A percentile compares a stretch with the other conserved stretches of the same genome.
Conservation (phyloP, 441 rosid species). For the Adansonia gregorii region DNA sequence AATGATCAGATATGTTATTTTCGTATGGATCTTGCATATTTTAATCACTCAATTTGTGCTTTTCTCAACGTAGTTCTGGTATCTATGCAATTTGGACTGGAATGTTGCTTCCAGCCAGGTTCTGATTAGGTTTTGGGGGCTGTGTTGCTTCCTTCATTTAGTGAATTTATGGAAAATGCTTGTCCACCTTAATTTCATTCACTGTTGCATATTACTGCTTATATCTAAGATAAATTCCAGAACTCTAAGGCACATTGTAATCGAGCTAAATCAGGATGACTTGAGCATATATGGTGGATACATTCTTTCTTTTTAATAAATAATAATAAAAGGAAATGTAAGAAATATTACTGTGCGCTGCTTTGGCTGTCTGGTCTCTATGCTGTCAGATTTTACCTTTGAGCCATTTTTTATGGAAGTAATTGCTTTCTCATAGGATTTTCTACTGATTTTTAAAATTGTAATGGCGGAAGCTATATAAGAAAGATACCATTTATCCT, state of each 20-base stretch:
- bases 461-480: neutral
- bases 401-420: neutral
- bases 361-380: constrained; percentile 7
- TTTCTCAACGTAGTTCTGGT: constrained; percentile 9
- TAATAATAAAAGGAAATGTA: neutral
- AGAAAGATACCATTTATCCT: constrained; percentile 2
- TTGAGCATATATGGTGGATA: neutral
- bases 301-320: neutral
- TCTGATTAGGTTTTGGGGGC: constrained; percentile 17
- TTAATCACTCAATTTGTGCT: neutral
- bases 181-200: constrained; percentile 13
- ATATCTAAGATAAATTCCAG: neutral
- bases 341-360: neutral
- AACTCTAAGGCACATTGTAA: constrained; percentile 4
- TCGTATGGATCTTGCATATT: neutral
- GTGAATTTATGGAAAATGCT: constrained; percentile 15
- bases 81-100: neutral
- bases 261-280: neutral
- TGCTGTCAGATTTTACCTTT: neutral
- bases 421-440: constrained; percentile 1
- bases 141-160: constrained; percentile 16
- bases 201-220: constrained; percentile 2
- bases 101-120: neutral
- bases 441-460: neutral
- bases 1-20: neutral